A percentile compares a stretch with the other conserved stretches of the same genome.
Conservation (phyloP, 2,329 filamentous ascomycete genomes). For the Xylariaceae sp. region DNA sequence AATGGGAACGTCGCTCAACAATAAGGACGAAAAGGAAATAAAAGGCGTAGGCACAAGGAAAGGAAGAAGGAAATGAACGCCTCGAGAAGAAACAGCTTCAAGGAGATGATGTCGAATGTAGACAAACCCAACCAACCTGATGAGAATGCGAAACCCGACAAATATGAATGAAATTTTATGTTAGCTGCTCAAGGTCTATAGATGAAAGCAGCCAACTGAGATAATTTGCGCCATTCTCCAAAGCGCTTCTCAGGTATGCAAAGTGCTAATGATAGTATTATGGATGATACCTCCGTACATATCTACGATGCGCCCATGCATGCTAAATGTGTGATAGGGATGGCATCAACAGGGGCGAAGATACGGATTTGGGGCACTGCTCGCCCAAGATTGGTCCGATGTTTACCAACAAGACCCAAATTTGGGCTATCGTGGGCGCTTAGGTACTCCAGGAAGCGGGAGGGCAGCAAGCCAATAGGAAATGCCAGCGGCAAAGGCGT, state of each 20-base stretch:
- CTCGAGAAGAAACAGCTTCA: constrained; percentile 10
- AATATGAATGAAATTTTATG: constrained; percentile 29
- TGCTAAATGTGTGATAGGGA: constrained; percentile 19
- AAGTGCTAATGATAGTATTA: constrained; percentile 30
- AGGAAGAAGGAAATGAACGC: constrained; percentile 14
- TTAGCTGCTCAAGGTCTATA: constrained; percentile 21
- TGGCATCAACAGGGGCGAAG: background rate
- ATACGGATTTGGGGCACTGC: background rate
- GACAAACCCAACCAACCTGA: constrained; percentile 16
- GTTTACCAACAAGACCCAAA: constrained; percentile 16
- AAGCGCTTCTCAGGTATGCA: constrained; percentile 14
- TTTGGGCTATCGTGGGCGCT: constrained; percentile 31
- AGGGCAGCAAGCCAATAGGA: constrained; percentile 11
- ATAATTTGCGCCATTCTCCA: constrained; percentile 9
- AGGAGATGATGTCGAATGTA: constrained; percentile 25
- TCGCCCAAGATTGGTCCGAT: constrained; percentile 26
- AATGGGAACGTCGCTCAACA: constrained; percentile 14
- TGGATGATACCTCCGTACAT: constrained; percentile 25
- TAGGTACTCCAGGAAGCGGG: constrained; percentile 20
- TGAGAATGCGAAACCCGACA: constrained; percentile 21
- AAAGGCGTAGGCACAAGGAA: constrained; percentile 10
- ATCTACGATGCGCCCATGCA: constrained; percentile 29
- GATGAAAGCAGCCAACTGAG: constrained; percentile 16
- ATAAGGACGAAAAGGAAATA: constrained; percentile 19
- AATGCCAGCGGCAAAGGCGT: constrained; percentile 8